Conservation (phyloP, 257 asterid species). For the Fraxinus quadrangulata region DNA sequence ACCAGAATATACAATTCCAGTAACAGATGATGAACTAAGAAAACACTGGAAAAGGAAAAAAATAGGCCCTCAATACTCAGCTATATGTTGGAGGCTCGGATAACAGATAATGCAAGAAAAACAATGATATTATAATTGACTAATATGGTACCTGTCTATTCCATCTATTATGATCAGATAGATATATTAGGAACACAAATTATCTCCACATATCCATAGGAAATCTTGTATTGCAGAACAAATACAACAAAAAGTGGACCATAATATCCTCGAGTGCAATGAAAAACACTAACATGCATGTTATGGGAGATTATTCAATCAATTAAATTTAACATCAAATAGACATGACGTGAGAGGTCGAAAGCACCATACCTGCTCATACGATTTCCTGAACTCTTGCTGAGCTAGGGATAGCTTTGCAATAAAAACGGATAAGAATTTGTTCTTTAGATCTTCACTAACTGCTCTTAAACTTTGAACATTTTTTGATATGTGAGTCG, state of each 20-base stretch:
- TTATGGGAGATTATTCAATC: slow-evolving; percentile 17
- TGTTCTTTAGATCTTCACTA: slow-evolving; percentile 71
- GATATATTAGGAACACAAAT: background rate
- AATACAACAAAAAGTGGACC: slow-evolving; percentile 18
- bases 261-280: background rate
- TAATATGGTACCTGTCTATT: slow-evolving; percentile 3
- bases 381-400: slow-evolving; percentile 76
- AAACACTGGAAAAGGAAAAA: background rate
- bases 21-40: background rate
- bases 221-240: slow-evolving; percentile 14
- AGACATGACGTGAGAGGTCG: slow-evolving; percentile 22
- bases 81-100: slow-evolving; percentile 4
- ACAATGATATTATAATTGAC: background rate
- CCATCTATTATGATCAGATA: slow-evolving; percentile 13
- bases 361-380: slow-evolving; percentile 68
- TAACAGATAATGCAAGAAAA: background rate
- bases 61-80: background rate
- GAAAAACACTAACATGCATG: slow-evolving; percentile 7
- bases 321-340: slow-evolving; percentile 12
- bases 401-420: slow-evolving; percentile 66
- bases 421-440: slow-evolving; percentile 66
- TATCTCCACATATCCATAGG: slow-evolving; percentile 9
- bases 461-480: slow-evolving; percentile 45
- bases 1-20: slow-evolving; percentile 5
- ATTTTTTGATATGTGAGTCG: slow-evolving; percentile 34